Percentiles rank a stretch among this genome's conserved stretches.
phyloP scores from a whole-genome alignment of 2,329 filamentous ascomycete genomes.

The Fusarium neocosmosporiellum region DNA sequence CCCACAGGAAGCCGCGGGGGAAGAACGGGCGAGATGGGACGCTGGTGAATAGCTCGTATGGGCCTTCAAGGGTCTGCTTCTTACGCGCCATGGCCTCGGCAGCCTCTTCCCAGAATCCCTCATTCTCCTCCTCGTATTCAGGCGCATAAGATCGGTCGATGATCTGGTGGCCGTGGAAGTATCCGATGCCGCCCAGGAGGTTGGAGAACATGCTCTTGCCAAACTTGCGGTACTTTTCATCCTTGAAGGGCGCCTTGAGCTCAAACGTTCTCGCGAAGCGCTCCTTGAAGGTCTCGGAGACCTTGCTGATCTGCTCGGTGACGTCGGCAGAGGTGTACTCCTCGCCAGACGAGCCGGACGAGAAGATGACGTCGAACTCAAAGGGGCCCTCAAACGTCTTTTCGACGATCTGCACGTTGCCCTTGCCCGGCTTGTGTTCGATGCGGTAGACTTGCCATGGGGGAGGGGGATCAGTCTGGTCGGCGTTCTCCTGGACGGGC shows the following conservation, averaged over 20 bases:
- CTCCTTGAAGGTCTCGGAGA: conserved; percentile 76
- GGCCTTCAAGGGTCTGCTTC: conserved; percentile 78
- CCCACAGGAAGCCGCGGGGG: conserved; percentile 96
- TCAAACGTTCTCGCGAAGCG: conserved; percentile 76
- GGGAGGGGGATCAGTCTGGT: conserved; percentile 77
- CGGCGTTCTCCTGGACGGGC: conserved; percentile 60
- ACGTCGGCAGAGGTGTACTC: conserved; percentile 71
- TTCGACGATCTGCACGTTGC: conserved; percentile 89
- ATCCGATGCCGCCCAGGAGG: conserved; percentile 91
- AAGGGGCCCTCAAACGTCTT: conserved; percentile 92
- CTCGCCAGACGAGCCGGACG: conserved; percentile 75
- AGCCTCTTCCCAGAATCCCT: conserved; percentile 95
- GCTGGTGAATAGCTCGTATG: conserved; percentile 89
- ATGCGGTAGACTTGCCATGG: conserved; percentile 89
- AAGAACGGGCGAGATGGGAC: conserved; percentile 96
- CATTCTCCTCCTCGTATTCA: conserved; percentile 94
- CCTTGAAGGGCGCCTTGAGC: conserved; percentile 80
- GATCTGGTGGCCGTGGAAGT: conserved; percentile 89
- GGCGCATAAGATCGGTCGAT: conserved; percentile 92
- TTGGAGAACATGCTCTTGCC: conserved; percentile 94
- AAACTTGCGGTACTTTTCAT: conserved; percentile 79
- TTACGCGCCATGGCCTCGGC: conserved; percentile 79
- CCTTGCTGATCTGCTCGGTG: conserved; percentile 73
- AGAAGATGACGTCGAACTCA: conserved; percentile 93
- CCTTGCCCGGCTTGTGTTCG: conserved; percentile 72